Base-by-base conservation (phyloP, 2,329 filamentous ascomycete genomes). In the Colletotrichum sp. region DNA sequence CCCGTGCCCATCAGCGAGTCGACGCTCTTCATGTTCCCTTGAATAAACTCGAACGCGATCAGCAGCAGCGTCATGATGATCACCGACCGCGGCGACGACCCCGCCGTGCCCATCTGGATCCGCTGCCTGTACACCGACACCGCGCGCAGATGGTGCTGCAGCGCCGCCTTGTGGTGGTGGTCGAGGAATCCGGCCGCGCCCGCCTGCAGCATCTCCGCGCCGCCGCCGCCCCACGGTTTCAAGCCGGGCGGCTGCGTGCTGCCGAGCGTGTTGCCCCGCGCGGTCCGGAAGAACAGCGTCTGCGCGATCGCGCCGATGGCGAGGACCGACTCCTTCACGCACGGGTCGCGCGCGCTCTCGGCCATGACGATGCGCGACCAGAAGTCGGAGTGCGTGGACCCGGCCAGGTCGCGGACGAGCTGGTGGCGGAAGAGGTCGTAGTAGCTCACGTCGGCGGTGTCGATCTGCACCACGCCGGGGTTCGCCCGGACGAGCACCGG, bases 311-410 rank as follows among this genome's bases (percentile, higher is more conserved):
- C 79, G 4, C 77, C 78, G 16, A 80, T 78, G 49, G 79, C 79
- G 28, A 80, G 63, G 15, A 79, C 65, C 13, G 79, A 79, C 24
- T 80, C 78, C 3, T 69, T 76, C 21, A 77, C 74, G 26, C 79
- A 80, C 4, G 77, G 68, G 12, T 79, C 77, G 8, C 71, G 65
- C 15, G 77, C 68, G 44, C 70, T 65, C 69, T 80, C 79, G 34
- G 70, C 75, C 4, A 80, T 77, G 3, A 80, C 76, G 13, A 78
- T 77, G 4, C 78, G 76, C 8, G 77, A 78, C 79, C 79, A 80
- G 64, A 79, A 80, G 39, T 79, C 76, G 28, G 77, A 77, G 63
- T 77, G 72, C 21, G 68, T 64, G 21, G 78, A 78, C 2, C 79
- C 78, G 6, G 77, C 70, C 12, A 80, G 75, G 32, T 80, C 78